Evolutionary conservation across 371 early-diverging fungal genomes (phyloP), one percentile per base, ranked within the genome.

Genomic region (Phascolomyces articulosus): DNA sequence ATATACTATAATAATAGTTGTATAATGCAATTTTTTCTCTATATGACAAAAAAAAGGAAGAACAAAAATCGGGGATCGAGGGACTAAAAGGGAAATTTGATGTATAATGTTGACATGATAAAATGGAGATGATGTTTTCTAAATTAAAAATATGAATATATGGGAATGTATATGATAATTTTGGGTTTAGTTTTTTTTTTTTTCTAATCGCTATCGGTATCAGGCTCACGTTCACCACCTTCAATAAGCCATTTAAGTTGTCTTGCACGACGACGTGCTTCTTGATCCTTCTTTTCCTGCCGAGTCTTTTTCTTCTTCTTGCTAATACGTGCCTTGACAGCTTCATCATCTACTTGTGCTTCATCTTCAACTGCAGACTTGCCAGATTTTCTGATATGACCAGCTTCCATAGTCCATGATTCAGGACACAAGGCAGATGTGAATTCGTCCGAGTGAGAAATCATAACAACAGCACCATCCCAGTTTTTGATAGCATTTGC

Each of bases 381-480:
- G 62, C 87, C 87, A 60, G 75, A 70, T 63, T 78, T 81, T 20
- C 69, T 74, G 58, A 85, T 67, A 23, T 71, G 62, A 40, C 92
- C 92, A 23, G 71, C 86, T 41, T 91, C 88, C 58, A 93, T 82
- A 26, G 84, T 74, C 91, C 93, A 95, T 34, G 87, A 77, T 79
- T 94, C 94, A 60, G 90, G 87, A 77, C 94, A 94, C 20, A 91
- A 82, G 1, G 88, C 90, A n/a, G 78, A 70, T 54, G 92, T 85
- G 74, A 95, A 95, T 75, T 92, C 92, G 28, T 78, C 73, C 71
- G 92, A 90, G 85, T 95, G 96, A 67, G 92, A 91, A 71, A 95
- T 91, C 89, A 93, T 92, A 11, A 96, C 89, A 24, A 96, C 93
- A 47, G 87, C 91, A 65, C 95, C 96, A 26, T 86, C 87, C 88